Evolutionary conservation across 2,329 filamentous ascomycete species (phyloP).

Genomic region (Aspergillus sp.): DNA sequence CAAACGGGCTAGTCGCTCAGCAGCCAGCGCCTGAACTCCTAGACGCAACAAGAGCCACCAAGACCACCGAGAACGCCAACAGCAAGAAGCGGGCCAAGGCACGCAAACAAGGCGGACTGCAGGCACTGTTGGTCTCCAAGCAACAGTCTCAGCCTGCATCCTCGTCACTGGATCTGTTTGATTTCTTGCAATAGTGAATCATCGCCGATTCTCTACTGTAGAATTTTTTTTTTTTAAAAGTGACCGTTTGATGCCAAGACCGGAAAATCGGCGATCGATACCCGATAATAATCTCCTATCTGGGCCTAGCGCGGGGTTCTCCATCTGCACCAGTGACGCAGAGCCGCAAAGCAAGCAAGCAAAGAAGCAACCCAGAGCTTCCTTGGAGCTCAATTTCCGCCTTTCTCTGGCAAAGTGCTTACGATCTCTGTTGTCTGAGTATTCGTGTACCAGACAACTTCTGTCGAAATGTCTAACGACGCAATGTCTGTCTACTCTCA

Average conservation of each 20-base stretch:
- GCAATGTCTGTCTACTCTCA: conserved; percentile 27
- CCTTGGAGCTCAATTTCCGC: neutral
- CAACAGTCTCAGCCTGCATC: conserved; percentile 21
- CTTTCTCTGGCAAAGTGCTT: no score
- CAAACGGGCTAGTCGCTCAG: conserved; percentile 4
- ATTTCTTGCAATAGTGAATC: conserved; percentile 43
- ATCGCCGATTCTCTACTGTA: neutral
- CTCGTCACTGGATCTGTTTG: conserved; percentile 44
- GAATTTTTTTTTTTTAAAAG: neutral
- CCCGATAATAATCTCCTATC: conserved; percentile 8
- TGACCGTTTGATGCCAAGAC: conserved; percentile 12
- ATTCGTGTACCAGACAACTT: no score
- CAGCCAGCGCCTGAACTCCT: conserved; percentile 3
- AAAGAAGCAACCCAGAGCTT: neutral
- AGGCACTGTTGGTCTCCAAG: conserved; percentile 45
- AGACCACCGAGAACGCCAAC: conserved; percentile 33
- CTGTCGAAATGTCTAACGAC: conserved; percentile 1
- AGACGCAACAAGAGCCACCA: conserved; percentile 9
- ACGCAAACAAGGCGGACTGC: conserved; percentile 46
- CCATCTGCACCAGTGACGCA: neutral
- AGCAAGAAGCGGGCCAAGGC: conserved; percentile 51
- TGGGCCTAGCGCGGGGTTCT: conserved; percentile 29
- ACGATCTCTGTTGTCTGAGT: no score
- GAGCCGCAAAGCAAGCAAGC: no score
- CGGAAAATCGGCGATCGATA: conserved; percentile 10